Evolutionary conservation across 352 stramenopile species (phyloP), one percentile per base, ranked within the genome.

Genomic region (Pythium sukuiense): DNA sequence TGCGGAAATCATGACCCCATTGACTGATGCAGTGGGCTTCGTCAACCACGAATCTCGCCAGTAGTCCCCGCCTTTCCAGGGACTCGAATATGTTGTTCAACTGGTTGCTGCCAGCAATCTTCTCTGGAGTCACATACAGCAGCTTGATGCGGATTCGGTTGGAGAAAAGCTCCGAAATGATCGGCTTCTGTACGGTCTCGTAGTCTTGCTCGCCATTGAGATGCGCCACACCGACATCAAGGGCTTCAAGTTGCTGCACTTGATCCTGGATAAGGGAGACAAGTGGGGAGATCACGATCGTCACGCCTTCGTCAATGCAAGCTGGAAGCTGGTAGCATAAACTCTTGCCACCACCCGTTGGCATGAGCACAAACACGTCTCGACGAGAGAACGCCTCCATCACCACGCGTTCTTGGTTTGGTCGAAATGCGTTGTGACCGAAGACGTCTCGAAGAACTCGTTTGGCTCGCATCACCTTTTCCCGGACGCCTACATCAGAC

Each of bases 1-100:
- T 98, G 13, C 98, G 83, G 72, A 99, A 99, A 72, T 99, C 98
- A 73, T 99, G 98, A 24, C 97, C 97, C 98, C 98, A 99, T 69
- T 97, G 90, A 60, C 87, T 97, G 62, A 99, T 95, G 76, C 97
- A 99, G 69, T 99, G 97, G 7, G 87, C 89, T 70, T 96, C 87
- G 71, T 99, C 97, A 6, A 99, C 89, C 18, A 99, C 95, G 76
- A 99, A 99, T 33, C 97, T 84, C 66, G 92, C 97, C 13, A 99
- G 85, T 9, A 96, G 75, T 1, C 86, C 81, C 9, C 83, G 74
- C 24, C 90, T 87, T 48, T 89, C 74, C 16, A 93, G 73, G 3
- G 83, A 92, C 59, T 90, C 80, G 55, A 92, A 96, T 46, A 98
- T 79, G 48, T 92, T 92, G 61, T 73, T 87, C 18, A 97, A 69